phyloP scores from a whole-genome alignment of 768 basidiomycete genomes.

The Kwoniella sp. region DNA sequence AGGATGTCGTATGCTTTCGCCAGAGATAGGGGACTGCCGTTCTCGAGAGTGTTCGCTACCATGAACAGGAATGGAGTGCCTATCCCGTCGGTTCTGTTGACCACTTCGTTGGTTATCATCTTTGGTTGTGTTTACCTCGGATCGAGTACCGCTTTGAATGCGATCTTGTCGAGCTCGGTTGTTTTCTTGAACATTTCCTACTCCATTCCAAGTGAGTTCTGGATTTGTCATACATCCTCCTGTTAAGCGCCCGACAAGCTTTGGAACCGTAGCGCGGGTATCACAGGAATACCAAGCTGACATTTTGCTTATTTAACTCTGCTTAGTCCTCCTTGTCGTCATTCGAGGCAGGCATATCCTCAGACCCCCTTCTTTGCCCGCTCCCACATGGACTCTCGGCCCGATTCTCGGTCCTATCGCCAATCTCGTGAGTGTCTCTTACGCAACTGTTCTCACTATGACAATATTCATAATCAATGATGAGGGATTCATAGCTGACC shows the following conservation, averaged over 20 bases:
- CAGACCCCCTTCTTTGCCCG: slow-evolving; percentile 39
- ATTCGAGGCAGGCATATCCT: slow-evolving; percentile 35
- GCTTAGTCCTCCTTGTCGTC: slow-evolving; percentile 34
- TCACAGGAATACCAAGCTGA: too few species aligned
- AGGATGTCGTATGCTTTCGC: slow-evolving; percentile 47
- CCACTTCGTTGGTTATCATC: slow-evolving; percentile 39
- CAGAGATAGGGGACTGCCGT: slow-evolving; percentile 40
- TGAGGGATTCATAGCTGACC: not conserved
- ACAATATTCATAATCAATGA: not conserved
- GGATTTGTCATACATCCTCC: not conserved
- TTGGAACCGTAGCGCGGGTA: not conserved
- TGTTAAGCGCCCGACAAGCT: not conserved
- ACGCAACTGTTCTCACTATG: too few species aligned
- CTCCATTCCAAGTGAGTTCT: slow-evolving; percentile 42
- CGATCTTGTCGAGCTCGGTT: slow-evolving; percentile 47
- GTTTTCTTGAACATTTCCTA: slow-evolving; percentile 47
- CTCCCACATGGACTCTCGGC: slow-evolving; percentile 55
- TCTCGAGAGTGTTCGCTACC: slow-evolving; percentile 34
- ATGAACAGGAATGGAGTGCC: slow-evolving; percentile 41
- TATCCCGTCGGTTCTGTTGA: slow-evolving; percentile 37
- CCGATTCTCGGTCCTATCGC: slow-evolving; percentile 38
- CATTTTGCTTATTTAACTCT: not conserved
- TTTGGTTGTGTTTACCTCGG: slow-evolving; percentile 51
- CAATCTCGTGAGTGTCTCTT: slow-evolving; percentile 31
- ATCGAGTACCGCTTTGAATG: slow-evolving; percentile 40